A percentile compares a stretch with the other conserved stretches of the same genome.
Evolutionary conservation across 345 rosid genomes (phyloP).

Genomic region (Pugionium cornutum): DNA sequence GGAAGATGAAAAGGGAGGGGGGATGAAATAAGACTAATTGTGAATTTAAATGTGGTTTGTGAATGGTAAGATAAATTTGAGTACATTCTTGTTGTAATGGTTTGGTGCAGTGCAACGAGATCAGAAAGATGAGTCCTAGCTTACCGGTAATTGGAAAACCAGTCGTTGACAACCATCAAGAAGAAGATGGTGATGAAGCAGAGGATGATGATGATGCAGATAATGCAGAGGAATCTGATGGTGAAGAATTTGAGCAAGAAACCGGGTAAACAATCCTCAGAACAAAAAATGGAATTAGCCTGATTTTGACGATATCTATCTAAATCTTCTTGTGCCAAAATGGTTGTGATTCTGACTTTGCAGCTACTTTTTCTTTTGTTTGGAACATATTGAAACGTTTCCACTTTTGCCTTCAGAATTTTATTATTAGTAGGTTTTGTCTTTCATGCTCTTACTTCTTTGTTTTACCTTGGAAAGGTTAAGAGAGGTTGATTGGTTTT

Average conservation of each 20-base stretch:
- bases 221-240: conserved; percentile 92
- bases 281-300: not conserved
- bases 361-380: not conserved
- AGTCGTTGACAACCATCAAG: conserved; percentile 62
- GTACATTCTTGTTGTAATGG: not conserved
- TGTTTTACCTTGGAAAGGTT: not conserved
- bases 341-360: conserved; percentile 11
- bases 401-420: not conserved
- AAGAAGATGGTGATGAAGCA: conserved; percentile 74
- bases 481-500: not conserved
- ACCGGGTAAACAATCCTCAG: conserved; percentile 42
- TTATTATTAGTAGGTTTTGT: not conserved
- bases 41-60: not conserved
- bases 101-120: conserved; percentile 70
- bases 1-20: not conserved
- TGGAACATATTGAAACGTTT: not conserved
- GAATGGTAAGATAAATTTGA: not conserved
- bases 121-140: conserved; percentile 65
- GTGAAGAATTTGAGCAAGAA: conserved; percentile 95
- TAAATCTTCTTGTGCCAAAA: not conserved
- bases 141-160: conserved; percentile 71
- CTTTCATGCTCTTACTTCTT: not conserved
- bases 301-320: not conserved
- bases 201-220: conserved; percentile 92
- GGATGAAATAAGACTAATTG: not conserved